Evolutionary conservation across 805 yeast species (phyloP).

Genomic region (Candida easanensis): DNA sequence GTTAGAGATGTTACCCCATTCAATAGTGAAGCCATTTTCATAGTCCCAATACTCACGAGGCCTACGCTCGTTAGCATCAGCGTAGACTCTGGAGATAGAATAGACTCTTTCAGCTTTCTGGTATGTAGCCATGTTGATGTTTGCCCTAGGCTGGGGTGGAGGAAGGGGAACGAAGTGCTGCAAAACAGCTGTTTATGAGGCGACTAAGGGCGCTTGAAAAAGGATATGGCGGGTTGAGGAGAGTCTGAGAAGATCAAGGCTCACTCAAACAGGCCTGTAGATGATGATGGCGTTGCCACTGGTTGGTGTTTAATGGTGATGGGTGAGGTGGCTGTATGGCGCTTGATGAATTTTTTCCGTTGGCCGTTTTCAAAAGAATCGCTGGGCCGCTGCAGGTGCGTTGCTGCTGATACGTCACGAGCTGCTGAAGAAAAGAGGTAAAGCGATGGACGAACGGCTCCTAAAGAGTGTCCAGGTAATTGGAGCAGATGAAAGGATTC

Average conservation of each 20-base stretch:
- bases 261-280: not conserved
- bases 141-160: not conserved
- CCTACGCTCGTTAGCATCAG: conserved; percentile 65
- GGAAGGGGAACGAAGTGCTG: not conserved
- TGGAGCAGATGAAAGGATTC: not conserved
- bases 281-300: too few relatives aligned
- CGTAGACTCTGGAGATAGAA: conserved; percentile 63
- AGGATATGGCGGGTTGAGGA: not conserved
- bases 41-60: conserved; percentile 85
- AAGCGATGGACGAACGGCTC: conserved; percentile 15
- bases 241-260: not conserved
- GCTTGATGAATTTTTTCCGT: not conserved
- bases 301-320: not conserved
- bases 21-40: conserved; percentile 54
- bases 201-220: not conserved
- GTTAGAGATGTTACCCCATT: conserved; percentile 58
- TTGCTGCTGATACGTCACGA: not conserved
- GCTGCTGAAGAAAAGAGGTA: not conserved
- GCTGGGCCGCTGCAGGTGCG: not conserved
- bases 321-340: not conserved
- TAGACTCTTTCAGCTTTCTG: conserved; percentile 31
- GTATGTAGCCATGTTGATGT: conserved; percentile 18
- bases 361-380: not conserved
- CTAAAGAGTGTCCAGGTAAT: conserved; percentile 10
- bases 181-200: not conserved